These are phyloP conservation scores for Glycine latifolia DNA, from an alignment of 306 rosid species.

Conservation along the genomic window DNA sequence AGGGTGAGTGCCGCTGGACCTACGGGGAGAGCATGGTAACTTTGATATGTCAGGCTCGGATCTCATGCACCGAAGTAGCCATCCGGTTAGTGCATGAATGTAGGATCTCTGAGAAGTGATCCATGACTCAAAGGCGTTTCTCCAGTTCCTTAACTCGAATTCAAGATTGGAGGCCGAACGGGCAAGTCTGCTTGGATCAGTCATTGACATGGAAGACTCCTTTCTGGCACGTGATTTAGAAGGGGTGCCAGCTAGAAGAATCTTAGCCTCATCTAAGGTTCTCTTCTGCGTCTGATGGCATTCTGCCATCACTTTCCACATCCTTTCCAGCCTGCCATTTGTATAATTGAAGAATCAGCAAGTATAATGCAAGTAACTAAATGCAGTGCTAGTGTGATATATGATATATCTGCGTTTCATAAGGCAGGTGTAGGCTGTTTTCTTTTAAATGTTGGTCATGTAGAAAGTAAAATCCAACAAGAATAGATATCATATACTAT, in stretches of 20 bases:
- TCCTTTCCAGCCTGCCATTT: slow-evolving; percentile 67
- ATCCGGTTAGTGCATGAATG: slow-evolving; percentile 65
- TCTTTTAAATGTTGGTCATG: not conserved
- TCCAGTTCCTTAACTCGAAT: slow-evolving; percentile 78
- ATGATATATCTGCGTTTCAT: slow-evolving; percentile 26
- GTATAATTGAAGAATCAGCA: slow-evolving; percentile 28
- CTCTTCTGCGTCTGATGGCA: slow-evolving; percentile 79
- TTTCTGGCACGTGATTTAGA: slow-evolving; percentile 62
- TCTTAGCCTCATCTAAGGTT: slow-evolving; percentile 81
- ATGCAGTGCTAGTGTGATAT: slow-evolving; percentile 17
- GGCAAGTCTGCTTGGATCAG: slow-evolving; percentile 64
- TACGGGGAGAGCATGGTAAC: slow-evolving; percentile 62
- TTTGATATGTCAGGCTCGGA: slow-evolving; percentile 66
- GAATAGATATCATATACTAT: not conserved
- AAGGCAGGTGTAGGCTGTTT: not conserved
- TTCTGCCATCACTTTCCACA: slow-evolving; percentile 93
- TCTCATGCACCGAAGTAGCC: slow-evolving; percentile 79
- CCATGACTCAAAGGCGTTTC: slow-evolving; percentile 73
- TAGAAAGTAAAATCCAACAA: slow-evolving; percentile 23
- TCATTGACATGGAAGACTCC: slow-evolving; percentile 57
- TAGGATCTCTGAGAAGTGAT: slow-evolving; percentile 85
- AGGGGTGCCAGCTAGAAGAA: slow-evolving; percentile 75
- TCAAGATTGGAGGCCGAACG: slow-evolving; percentile 71
- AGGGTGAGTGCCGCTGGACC: slow-evolving; percentile 65
- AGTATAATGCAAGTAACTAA: not conserved